These are phyloP conservation scores for Aspergillus quadricinctus DNA, from an alignment of 2,329 filamentous ascomycete genomes.

Conservation along the genomic window DNA sequence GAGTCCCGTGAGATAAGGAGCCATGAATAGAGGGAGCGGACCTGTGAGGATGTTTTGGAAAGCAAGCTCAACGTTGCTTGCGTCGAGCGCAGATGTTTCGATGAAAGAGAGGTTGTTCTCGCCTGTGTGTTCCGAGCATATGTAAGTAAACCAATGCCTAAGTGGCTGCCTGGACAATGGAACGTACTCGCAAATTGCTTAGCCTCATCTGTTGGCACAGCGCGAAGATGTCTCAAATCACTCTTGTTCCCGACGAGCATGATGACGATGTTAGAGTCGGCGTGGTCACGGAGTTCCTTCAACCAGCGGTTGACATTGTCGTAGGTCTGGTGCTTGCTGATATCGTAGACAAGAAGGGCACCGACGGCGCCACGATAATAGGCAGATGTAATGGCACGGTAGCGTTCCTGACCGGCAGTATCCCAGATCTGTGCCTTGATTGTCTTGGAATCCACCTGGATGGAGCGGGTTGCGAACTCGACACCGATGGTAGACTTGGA, in stretches of 20 bases:
- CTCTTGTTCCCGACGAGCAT: conserved; percentile 99
- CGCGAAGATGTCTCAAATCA: conserved; percentile 97
- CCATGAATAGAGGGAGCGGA: conserved; percentile 43
- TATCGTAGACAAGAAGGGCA: conserved; percentile 97
- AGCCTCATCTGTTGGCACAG: conserved; percentile 95
- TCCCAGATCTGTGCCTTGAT: conserved; percentile 99
- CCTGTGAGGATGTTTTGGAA: conserved; percentile 99
- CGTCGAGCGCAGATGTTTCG: conserved; percentile 96
- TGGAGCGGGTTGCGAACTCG: conserved; percentile 97
- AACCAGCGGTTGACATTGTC: conserved; percentile 99
- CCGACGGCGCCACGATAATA: conserved; percentile 98
- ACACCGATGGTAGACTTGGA: conserved; percentile 99
- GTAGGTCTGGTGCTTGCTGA: conserved; percentile 99
- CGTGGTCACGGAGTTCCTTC: conserved; percentile 96
- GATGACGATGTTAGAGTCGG: conserved; percentile 98
- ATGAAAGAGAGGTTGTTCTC: conserved; percentile 99
- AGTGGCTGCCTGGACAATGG: background rate
- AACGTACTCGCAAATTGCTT: conserved; percentile 90
- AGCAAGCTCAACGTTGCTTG: conserved; percentile 97
- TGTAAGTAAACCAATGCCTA: background rate
- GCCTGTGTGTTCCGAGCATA: conserved; percentile 52
- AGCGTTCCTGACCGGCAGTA: conserved; percentile 97
- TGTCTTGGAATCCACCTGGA: conserved; percentile 98
- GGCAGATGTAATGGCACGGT: conserved; percentile 97
- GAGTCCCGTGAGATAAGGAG: conserved; percentile 7